Conservation (phyloP, 495 filamentous ascomycete species). For the Penicillium canariense region DNA sequence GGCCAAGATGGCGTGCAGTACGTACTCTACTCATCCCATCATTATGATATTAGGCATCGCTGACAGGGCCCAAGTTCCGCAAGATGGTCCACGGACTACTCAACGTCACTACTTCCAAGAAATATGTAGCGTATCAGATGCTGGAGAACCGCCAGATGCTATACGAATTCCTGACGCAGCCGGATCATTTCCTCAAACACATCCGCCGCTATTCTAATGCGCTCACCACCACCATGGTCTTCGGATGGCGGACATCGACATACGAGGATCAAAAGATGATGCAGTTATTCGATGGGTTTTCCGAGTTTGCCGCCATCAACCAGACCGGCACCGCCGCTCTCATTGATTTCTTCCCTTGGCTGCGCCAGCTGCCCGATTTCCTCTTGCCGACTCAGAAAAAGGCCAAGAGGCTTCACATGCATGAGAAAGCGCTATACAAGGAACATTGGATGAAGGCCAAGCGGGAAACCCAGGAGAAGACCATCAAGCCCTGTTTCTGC, state of each 20-base stretch:
- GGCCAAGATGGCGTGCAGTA: slow-evolving; percentile 28
- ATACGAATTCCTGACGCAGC: slow-evolving; percentile 25
- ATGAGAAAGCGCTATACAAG: slow-evolving; percentile 32
- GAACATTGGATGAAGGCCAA: slow-evolving; percentile 41
- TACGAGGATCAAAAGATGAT: slow-evolving; percentile 50
- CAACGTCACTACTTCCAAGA: slow-evolving; percentile 33
- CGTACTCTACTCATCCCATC: background rate
- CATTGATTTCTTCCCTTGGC: slow-evolving; percentile 34
- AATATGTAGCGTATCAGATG: slow-evolving; percentile 42
- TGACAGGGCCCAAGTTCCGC: slow-evolving; percentile 18
- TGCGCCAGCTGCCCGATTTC: slow-evolving; percentile 28
- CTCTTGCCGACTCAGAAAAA: slow-evolving; percentile 26
- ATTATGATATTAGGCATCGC: background rate
- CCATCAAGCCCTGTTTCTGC: slow-evolving; percentile 30
- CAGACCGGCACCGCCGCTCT: slow-evolving; percentile 38
- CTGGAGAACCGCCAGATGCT: slow-evolving; percentile 35
- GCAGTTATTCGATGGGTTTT: slow-evolving; percentile 54
- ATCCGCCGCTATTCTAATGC: slow-evolving; percentile 54
- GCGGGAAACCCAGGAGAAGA: slow-evolving; percentile 27
- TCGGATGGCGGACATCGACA: slow-evolving; percentile 48
- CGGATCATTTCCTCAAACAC: slow-evolving; percentile 45
- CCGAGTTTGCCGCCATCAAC: slow-evolving; percentile 42
- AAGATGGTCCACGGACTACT: slow-evolving; percentile 36
- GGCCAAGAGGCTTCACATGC: slow-evolving; percentile 41
- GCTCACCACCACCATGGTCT: slow-evolving; percentile 56